These are phyloP conservation scores for Prototheca wickerhamii DNA, from an alignment of 163 green algal genomes.

Conservation along the genomic window DNA sequence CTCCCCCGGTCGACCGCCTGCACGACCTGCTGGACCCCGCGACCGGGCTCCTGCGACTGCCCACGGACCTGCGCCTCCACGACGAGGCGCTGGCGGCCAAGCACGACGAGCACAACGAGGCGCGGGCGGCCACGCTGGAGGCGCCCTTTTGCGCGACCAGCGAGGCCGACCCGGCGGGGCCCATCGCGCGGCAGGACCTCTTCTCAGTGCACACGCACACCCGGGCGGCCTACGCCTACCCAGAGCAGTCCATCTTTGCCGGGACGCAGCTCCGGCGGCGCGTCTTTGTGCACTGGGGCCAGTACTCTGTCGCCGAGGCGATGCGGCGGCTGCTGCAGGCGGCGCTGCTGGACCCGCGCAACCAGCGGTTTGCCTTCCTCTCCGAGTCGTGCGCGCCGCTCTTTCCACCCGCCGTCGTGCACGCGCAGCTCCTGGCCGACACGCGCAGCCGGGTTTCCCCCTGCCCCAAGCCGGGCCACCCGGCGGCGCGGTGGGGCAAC, in stretches of 20 bases:
- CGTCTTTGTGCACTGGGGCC: constrained; percentile 25
- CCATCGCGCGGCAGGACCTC: constrained; percentile 26
- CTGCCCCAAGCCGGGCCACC: constrained; percentile 5
- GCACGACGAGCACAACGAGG: neutral
- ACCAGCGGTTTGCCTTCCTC: constrained; percentile 39
- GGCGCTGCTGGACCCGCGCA: constrained; percentile 28
- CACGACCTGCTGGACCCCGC: neutral
- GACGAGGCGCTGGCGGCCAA: neutral
- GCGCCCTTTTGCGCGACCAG: neutral
- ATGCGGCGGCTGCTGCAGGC: constrained; percentile 24
- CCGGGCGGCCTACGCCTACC: constrained; percentile 14
- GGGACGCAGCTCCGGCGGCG: constrained; percentile 13
- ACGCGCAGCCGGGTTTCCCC: constrained; percentile 18
- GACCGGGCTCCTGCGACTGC: neutral
- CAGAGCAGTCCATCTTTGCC: constrained; percentile 22
- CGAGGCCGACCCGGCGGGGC: neutral
- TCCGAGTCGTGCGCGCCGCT: constrained; percentile 31
- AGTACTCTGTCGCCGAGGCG: constrained; percentile 27
- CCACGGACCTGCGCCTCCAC: constrained; percentile 3
- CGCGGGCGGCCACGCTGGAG: neutral
- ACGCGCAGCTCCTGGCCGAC: constrained; percentile 30
- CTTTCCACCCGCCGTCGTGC: constrained; percentile 23
- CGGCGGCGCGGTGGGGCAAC: neutral
- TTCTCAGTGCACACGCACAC: constrained; percentile 40
- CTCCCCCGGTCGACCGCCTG: neutral